Base-by-base conservation (phyloP, 148 eudicot genomes). In the Nyssa sinensis region DNA sequence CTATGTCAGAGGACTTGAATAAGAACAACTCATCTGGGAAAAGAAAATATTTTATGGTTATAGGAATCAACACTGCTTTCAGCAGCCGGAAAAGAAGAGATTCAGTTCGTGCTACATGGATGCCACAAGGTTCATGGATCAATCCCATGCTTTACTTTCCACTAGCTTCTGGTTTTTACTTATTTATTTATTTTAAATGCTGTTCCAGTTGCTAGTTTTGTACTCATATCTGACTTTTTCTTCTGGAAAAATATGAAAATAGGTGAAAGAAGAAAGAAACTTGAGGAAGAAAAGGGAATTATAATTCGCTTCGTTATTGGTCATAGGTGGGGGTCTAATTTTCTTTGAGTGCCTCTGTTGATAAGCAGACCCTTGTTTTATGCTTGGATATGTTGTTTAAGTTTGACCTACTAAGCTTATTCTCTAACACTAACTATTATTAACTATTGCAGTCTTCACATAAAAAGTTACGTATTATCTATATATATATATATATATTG, bases 61-160 rank as follows among this genome's bases (percentile, higher is more conserved):
- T n/a, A n/a, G n/a, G n/a, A n/a, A n/a, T n/a, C n/a, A n/a, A n/a
- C n/a, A n/a, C n/a, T n/a, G n/a, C n/a, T n/a, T n/a, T n/a, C n/a
- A n/a, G n/a, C n/a, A n/a, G n/a, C n/a, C n/a, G n/a, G n/a, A n/a
- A n/a, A n/a, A n/a, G n/a, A n/a, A n/a, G n/a, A n/a, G n/a, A n/a
- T n/a, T n/a, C n/a, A n/a, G n/a, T 93, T 68, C 98, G 96, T 66
- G 92, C 91, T 14, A 93, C 98, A 61, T 93, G 98, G 98, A 93
- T 93, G 96, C 96, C 91, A 44, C 94, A 89, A 88, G 98, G 98
- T 93, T 29, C 72, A 4, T 62, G n/a, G n/a, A n/a, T n/a, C n/a
- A n/a, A n/a, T n/a, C n/a, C n/a, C n/a, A n/a, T n/a, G n/a, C n/a
- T n/a, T n/a, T n/a, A n/a, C n/a, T n/a, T n/a, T n/a, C n/a, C n/a